These are phyloP conservation scores for Arthrobotrys sinensis DNA, from an alignment of 2,329 filamentous ascomycete species.

Conservation along the genomic window DNA sequence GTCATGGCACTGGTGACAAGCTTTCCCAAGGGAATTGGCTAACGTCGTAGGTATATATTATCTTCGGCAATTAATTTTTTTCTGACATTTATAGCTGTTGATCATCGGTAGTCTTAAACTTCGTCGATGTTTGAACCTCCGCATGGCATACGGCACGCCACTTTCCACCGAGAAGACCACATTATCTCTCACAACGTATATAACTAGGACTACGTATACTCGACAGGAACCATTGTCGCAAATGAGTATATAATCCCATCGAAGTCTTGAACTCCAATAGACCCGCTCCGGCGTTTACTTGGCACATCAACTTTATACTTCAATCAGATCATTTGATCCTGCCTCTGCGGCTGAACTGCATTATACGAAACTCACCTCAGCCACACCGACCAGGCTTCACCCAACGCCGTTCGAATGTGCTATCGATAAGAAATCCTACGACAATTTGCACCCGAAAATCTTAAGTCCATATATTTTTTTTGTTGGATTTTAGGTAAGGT, in stretches of 20 bases:
- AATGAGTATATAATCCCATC: constrained; percentile 17
- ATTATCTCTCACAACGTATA: not conserved
- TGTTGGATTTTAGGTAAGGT: constrained; percentile 12
- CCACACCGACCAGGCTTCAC: constrained; percentile 2
- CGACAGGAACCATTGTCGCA: constrained; percentile 3
- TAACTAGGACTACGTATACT: not conserved
- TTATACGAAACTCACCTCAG: constrained; percentile 33
- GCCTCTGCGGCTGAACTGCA: constrained; percentile 45
- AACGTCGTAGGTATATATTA: not conserved
- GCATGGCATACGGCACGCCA: not conserved
- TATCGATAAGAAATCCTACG: constrained; percentile 29
- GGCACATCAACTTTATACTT: constrained; percentile 19
- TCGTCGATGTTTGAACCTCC: not conserved
- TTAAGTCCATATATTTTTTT: constrained; percentile 2
- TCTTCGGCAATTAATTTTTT: constrained; percentile 11
- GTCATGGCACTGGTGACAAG: constrained; percentile 10
- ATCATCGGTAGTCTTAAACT: not conserved
- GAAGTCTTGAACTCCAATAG: not conserved
- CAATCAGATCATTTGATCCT: constrained; percentile 50
- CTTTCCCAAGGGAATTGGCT: constrained; percentile 9
- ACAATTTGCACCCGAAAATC: not conserved
- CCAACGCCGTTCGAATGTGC: not conserved
- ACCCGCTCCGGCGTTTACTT: not conserved
- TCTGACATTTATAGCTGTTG: not conserved
- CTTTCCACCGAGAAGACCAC: not conserved